Percentiles rank a stretch among this genome's conserved stretches.
phyloP scores from a whole-genome alignment of 2,329 filamentous ascomycete species.

The Aspergillus niger region DNA sequence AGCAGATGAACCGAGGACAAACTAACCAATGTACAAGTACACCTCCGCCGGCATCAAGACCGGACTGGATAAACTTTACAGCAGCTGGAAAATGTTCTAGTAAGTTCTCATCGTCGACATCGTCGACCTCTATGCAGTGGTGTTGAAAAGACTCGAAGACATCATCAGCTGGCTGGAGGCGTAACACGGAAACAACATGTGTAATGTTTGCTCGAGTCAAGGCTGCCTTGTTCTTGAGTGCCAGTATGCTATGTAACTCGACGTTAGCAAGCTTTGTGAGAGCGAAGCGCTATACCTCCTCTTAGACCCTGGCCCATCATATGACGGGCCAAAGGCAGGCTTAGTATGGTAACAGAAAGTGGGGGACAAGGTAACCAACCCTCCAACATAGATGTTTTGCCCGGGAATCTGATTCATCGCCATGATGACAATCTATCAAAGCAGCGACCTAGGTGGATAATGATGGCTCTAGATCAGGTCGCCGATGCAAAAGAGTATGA shows the following conservation, averaged over 20 bases:
- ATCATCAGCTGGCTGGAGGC: conserved; percentile 59
- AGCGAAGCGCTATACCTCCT: not conserved
- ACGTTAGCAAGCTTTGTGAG: conserved; percentile 7
- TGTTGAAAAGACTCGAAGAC: conserved; percentile 68
- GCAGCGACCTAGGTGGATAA: not conserved
- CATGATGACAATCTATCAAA: conserved; percentile 24
- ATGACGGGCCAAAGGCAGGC: conserved; percentile 1
- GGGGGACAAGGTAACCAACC: conserved; percentile 53
- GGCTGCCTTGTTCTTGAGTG: conserved; percentile 69
- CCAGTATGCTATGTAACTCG: conserved; percentile 67
- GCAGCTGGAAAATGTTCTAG: conserved; percentile 76
- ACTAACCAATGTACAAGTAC: conserved; percentile 73
- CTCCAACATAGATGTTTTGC: conserved; percentile 74
- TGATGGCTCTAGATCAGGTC: not conserved
- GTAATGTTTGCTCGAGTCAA: conserved; percentile 76
- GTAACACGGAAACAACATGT: conserved; percentile 83
- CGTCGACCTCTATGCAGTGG: conserved; percentile 80
- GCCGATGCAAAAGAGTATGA: not conserved
- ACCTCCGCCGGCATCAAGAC: conserved; percentile 61
- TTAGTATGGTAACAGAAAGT: conserved; percentile 8
- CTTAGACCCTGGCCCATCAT: not conserved
- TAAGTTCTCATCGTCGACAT: conserved; percentile 86
- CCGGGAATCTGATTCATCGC: conserved; percentile 67
- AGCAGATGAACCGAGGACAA: not conserved
- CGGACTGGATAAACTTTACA: conserved; percentile 80